Conservation (phyloP, 2,329 filamentous ascomycete species). For the Penicillium sp. region DNA sequence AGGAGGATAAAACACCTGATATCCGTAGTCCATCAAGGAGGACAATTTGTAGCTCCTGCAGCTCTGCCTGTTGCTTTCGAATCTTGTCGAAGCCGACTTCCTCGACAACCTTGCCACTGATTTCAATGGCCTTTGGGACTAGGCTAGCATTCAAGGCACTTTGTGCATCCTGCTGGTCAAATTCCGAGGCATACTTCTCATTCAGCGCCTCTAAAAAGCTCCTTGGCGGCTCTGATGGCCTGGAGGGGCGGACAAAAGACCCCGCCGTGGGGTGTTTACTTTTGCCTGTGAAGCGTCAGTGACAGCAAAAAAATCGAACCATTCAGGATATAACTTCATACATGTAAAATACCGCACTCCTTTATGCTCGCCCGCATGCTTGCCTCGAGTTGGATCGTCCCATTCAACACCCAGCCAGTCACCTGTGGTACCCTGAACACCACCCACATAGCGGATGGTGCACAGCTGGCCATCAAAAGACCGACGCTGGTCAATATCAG, state of each 20-base stretch:
- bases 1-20: constrained; percentile 32
- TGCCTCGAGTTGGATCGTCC: constrained; percentile 83
- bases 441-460: constrained; percentile 80
- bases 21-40: constrained; percentile 78
- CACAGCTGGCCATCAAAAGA: constrained; percentile 77
- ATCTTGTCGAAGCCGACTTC: constrained; percentile 97
- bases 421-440: constrained; percentile 72
- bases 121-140: constrained; percentile 59
- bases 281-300: constrained; percentile 50
- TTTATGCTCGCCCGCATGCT: constrained; percentile 83
- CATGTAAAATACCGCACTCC: constrained; percentile 81
- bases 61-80: constrained; percentile 70
- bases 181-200: constrained; percentile 76
- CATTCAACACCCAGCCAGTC: constrained; percentile 95
- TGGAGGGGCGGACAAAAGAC: constrained; percentile 81
- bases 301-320: background rate
- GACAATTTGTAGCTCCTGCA: constrained; percentile 76
- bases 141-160: background rate
- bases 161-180: constrained; percentile 34
- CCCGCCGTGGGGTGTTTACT: constrained; percentile 68
- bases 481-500: constrained; percentile 66
- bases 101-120: constrained; percentile 81
- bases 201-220: constrained; percentile 78
- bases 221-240: constrained; percentile 65
- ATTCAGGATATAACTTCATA: constrained; percentile 39